These are phyloP conservation scores for Fusarium mundagurra DNA, from an alignment of 2,329 filamentous ascomycete genomes.

Conservation along the genomic window DNA sequence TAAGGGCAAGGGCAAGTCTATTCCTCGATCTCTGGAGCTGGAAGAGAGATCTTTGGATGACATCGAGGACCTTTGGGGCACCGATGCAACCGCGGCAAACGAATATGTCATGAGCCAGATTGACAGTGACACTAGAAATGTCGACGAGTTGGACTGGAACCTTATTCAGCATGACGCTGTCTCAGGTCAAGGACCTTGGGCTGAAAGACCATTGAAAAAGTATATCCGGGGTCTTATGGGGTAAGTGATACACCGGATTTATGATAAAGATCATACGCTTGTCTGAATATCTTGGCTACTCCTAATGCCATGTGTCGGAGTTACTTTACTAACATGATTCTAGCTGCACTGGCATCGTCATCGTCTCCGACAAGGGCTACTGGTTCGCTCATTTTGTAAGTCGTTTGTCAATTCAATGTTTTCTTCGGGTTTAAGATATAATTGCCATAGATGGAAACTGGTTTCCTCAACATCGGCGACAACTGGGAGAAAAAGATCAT, in stretches of 20 bases:
- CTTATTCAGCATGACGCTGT: neutral
- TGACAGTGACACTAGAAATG: neutral
- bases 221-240: neutral
- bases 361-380: neutral
- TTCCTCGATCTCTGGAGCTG: neutral
- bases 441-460: neutral
- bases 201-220: neutral
- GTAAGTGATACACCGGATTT: neutral
- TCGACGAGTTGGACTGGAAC: neutral
- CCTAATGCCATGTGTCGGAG: neutral
- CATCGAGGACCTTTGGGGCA: neutral
- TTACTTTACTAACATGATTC: neutral
- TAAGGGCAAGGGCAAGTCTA: neutral
- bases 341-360: neutral
- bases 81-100: neutral
- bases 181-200: neutral
- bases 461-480: neutral
- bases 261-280: neutral
- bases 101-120: neutral
- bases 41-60: neutral
- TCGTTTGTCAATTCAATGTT: rapidly evolving
- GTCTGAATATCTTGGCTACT: neutral
- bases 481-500: neutral
- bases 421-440: neutral
- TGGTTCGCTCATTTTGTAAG: neutral